These are phyloP conservation scores for Lachnellula suecica DNA, from an alignment of 2,329 filamentous ascomycete species.

Conservation along the genomic window DNA sequence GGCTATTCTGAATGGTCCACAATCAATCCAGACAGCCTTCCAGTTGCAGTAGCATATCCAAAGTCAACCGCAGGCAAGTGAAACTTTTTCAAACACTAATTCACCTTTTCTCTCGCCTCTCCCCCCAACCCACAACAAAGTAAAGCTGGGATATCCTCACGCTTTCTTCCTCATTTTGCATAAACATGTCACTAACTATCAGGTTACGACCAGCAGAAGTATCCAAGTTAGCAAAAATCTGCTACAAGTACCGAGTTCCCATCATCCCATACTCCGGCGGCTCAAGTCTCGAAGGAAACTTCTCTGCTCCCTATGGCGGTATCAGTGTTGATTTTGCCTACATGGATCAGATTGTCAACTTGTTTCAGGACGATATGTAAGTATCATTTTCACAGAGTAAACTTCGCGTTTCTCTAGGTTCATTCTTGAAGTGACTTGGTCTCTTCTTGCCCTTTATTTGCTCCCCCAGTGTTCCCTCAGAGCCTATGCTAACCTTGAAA, in stretches of 20 bases:
- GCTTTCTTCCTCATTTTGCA: no score
- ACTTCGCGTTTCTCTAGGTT: no score
- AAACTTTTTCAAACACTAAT: no score
- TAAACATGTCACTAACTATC: no score
- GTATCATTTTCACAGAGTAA: no score
- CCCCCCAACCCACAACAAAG: no score
- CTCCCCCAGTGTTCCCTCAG: no score
- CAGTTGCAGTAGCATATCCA: slow-evolving; percentile 65
- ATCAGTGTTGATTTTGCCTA: slow-evolving; percentile 85
- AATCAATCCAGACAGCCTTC: slow-evolving; percentile 57
- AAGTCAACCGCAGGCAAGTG: slow-evolving; percentile 56
- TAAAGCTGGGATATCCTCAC: no score
- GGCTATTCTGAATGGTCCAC: slow-evolving; percentile 70
- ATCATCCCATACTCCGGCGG: slow-evolving; percentile 84
- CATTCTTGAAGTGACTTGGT: no score
- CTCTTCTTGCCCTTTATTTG: no score
- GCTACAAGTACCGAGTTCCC: slow-evolving; percentile 76
- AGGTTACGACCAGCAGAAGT: no score
- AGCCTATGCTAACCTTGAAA: neutral
- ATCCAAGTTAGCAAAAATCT: slow-evolving; percentile 62
- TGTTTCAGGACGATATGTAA: slow-evolving; percentile 88
- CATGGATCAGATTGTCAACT: slow-evolving; percentile 79
- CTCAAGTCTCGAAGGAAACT: slow-evolving; percentile 85
- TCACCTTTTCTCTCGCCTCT: no score
- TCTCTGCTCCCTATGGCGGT: slow-evolving; percentile 82